Base-by-base conservation (phyloP, 1,139 yeast genomes). In the Scheffersomyces quercinus region DNA sequence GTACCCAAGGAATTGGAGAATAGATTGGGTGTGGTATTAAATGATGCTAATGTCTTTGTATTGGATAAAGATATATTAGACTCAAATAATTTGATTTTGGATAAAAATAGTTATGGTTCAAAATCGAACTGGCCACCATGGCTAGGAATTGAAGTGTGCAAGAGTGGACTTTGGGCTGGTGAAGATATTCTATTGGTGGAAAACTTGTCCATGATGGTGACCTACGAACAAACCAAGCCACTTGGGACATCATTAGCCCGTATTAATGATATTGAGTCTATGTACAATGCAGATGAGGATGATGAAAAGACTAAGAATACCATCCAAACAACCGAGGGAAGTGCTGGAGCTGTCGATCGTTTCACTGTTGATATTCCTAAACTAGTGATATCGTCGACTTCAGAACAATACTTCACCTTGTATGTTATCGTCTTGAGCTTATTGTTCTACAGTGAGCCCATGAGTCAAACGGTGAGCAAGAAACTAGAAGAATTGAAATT, bases 81-180 rank as follows among this genome's bases (percentile, higher is more conserved):
- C 24, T 45, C 54, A 6, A 53, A 62, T 26, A 45, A 54, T 6
- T 44, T 59, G 36, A 53, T 67, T 10, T 55, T 68, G 33, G 67
- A 64, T 31, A 54, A 58, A 30, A 41, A 50, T 7, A 58, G 68
- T 6, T 73, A 74, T 54, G 79, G 79, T 1, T 62, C 76, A 0
- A 56, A 54, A 15, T 52, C 62, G 3, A 62, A 55, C 39, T 75
- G 80, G 80, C 79, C 77, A 10, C 77, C 80, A 0, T 75, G 77
- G 75, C 51, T 75, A 29, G 79, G 78, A 1, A 55, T 67, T 34
- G 79, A 74, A 50, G 64, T 73, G 11, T 70, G 78, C 48, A 63
- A 62, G 43, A 62, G 68, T 45, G 70, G 73, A 3, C 41, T 51
- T 3, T 57, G 72, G 52, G 75, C 76, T 0, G 75, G 72, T 2